phyloP scores from a whole-genome alignment of 768 basidiomycete genomes.

The Lentinula lateritia region DNA sequence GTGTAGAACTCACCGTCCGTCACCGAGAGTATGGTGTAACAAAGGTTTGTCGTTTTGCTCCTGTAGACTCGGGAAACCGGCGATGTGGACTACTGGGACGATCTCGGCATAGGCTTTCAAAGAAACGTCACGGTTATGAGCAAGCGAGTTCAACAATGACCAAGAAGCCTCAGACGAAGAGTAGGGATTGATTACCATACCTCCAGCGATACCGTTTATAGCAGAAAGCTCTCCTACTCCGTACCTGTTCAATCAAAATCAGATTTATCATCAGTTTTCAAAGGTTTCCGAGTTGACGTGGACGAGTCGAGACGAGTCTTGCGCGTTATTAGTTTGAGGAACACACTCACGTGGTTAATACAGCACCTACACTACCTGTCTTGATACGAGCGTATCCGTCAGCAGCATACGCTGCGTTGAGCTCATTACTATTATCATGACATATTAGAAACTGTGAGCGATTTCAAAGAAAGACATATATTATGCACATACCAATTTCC shows the following conservation, averaged over 20 bases:
- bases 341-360: conserved; percentile 63
- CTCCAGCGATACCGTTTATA: conserved; percentile 77
- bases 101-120: conserved; percentile 72
- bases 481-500: conserved; percentile 50
- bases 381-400: conserved; percentile 92
- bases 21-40: conserved; percentile 86
- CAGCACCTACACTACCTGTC: conserved; percentile 60
- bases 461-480: too few relatives aligned
- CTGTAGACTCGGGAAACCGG: conserved; percentile 70
- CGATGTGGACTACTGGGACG: conserved; percentile 85
- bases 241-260: conserved; percentile 28
- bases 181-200: conserved; percentile 19
- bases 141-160: too few relatives aligned
- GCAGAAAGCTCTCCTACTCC: conserved; percentile 91
- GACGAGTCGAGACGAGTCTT: too few relatives aligned
- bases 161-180: too few relatives aligned
- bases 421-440: conserved; percentile 35
- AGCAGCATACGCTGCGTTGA: conserved; percentile 86
- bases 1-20: conserved; percentile 48
- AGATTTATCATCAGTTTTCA: too few relatives aligned
- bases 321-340: too few relatives aligned
- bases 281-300: too few relatives aligned
- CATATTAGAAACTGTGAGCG: too few relatives aligned
- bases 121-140: not conserved
- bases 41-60: conserved; percentile 70